Base-by-base conservation (phyloP, 164 flowering plant genomes). In the Aristolochia fimbriata region DNA sequence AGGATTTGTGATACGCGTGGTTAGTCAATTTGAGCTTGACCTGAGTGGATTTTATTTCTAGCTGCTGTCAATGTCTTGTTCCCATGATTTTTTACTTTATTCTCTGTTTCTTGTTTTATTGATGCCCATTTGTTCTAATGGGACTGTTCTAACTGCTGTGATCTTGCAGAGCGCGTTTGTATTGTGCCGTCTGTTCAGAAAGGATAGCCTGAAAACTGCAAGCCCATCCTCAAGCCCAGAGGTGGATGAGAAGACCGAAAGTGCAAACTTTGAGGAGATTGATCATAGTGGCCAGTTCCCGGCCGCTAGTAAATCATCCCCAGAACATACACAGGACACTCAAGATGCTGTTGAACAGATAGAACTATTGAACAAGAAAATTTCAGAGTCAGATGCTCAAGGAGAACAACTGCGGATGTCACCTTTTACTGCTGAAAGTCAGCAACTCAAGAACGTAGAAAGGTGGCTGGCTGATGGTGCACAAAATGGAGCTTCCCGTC, bases 151-250 rank as follows among this genome's bases (percentile, higher is more conserved):
- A 12, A 20, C 15, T 21, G 59, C 59, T 16, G 33, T 48, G 19
- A 27, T 45, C 17, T 62, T 57, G 25, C 75, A 86, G 92, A 72
- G 62, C 27, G 71, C 85, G 1, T 86, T 68, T 75, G 93, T 91
- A 15, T 74, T 91, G 15, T 91, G 91, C 55, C 89, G 91, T 24
- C 70, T 91, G 57, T 86, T 91, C 65, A 75, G 74, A 61, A 87
- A 86, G 68, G 63, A 62, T 13, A 86, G 78, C 41, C 87, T 73
- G 52, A 73, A 57, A 51, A 55, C 65, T 54, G 87, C 76, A 23
- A 66, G 52, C 62, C 73, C 72, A 9, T 45, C 15, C 60, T 37
- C 76, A 23, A 66, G 52, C 62, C 73, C 72, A 9, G 87, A 73
- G 55, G 68, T 59, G 43, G 83, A 87, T 45, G 89, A 72, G 46